A percentile compares a stretch with the other conserved stretches of the same genome.
Conservation (phyloP, 495 filamentous ascomycete genomes). For the Penicillium canescens region DNA sequence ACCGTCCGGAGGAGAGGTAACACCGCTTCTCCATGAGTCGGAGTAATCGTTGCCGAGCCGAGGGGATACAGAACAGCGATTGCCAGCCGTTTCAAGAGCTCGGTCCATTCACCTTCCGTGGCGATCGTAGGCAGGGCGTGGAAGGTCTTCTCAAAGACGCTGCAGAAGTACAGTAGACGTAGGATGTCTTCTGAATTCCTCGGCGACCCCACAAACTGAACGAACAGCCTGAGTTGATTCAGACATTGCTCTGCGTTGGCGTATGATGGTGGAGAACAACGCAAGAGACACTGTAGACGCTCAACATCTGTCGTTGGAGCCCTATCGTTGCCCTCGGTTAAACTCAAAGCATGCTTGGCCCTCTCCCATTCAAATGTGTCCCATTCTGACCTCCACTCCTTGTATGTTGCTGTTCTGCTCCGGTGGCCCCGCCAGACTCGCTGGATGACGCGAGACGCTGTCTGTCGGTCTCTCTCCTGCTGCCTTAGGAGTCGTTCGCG, state of each 20-base stretch:
- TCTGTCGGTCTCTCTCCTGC: constrained; percentile 75
- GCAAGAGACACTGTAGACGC: constrained; percentile 6
- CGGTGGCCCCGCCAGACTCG: constrained; percentile 80
- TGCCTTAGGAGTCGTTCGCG: constrained; percentile 79
- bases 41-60: constrained; percentile 23
- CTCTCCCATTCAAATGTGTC: constrained; percentile 50
- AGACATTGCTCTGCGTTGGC: constrained; percentile 46
- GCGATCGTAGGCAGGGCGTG: constrained; percentile 38
- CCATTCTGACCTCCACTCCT: constrained; percentile 64
- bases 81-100: constrained; percentile 48
- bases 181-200: constrained; percentile 37
- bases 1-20: constrained; percentile 40
- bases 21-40: constrained; percentile 24
- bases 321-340: constrained; percentile 6
- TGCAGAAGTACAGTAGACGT: constrained; percentile 46
- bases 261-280: constrained; percentile 43
- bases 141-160: constrained; percentile 42
- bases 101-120: constrained; percentile 48
- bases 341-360: constrained; percentile 13
- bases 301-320: constrained; percentile 10
- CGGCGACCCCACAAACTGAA: constrained; percentile 47
- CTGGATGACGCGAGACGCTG: constrained; percentile 75
- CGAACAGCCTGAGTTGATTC: constrained; percentile 45
- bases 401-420: constrained; percentile 57
- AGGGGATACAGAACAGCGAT: constrained; percentile 44